These are phyloP conservation scores for Cryptosporidium meleagridis DNA, from an alignment of 169 alveolate species.

Conservation along the genomic window DNA sequence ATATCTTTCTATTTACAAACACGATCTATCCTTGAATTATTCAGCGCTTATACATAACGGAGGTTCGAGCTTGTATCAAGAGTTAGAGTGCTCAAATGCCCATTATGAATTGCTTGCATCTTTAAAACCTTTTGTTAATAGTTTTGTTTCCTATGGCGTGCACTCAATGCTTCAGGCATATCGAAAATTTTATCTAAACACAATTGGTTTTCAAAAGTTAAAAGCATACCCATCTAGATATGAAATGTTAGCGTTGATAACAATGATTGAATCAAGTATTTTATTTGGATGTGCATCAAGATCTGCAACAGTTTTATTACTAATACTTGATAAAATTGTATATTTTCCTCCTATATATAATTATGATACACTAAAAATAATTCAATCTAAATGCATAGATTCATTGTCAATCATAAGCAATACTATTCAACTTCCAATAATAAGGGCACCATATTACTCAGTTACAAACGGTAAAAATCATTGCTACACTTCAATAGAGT, in stretches of 20 bases:
- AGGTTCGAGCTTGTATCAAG: neutral
- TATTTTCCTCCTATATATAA: conserved; percentile 64
- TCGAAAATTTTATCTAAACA: conserved; percentile 19
- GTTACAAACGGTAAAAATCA: conserved; percentile 10
- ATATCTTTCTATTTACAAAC: conserved; percentile 62
- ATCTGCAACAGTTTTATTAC: neutral
- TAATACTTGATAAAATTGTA: conserved; percentile 33
- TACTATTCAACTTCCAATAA: conserved; percentile 27
- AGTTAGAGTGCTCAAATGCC: neutral
- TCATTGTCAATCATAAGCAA: conserved; percentile 45
- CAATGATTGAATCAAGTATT: conserved; percentile 27
- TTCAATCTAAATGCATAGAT: conserved; percentile 63
- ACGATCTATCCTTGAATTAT: conserved; percentile 40
- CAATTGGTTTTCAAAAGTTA: neutral
- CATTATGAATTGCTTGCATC: conserved; percentile 4
- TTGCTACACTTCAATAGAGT: conserved; percentile 45
- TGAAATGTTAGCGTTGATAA: conserved; percentile 19
- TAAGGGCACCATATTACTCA: conserved; percentile 51
- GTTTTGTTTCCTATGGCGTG: conserved; percentile 49
- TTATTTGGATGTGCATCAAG: conserved; percentile 44
- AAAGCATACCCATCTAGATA: conserved; percentile 47
- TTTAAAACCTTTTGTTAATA: conserved; percentile 57
- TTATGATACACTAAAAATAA: conserved; percentile 35
- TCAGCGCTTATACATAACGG: neutral
- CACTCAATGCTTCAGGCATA: conserved; percentile 67